Evolutionary conservation across 768 basidiomycete genomes (phyloP).

Genomic region (Cyathus striatus): DNA sequence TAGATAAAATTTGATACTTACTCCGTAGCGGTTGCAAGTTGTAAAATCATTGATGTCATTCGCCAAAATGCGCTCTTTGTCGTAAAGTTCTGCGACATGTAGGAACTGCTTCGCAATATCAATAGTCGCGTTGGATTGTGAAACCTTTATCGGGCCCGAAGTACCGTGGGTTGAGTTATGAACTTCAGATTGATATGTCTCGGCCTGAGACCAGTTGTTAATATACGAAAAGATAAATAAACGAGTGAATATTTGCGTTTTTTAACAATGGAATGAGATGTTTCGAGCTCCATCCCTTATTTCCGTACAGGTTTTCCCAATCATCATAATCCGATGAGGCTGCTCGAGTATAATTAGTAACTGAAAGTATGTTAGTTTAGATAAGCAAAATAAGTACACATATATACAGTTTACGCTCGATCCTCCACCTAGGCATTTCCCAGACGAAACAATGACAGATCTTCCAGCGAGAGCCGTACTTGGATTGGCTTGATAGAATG

Average conservation of each 20-base stretch:
- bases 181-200: conserved; percentile 28
- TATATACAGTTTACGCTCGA: conserved; percentile 57
- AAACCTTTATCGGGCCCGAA: conserved; percentile 45
- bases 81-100: conserved; percentile 23
- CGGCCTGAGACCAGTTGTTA: too few relatives aligned
- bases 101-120: conserved; percentile 25
- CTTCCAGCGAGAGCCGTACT: conserved; percentile 40
- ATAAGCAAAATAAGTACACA: not conserved
- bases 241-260: conserved; percentile 32
- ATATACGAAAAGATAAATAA: not conserved
- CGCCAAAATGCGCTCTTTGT: conserved; percentile 35
- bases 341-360: conserved; percentile 53
- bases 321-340: conserved; percentile 62
- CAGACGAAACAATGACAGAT: conserved; percentile 33
- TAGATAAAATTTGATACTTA: not conserved
- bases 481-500: conserved; percentile 36
- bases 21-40: conserved; percentile 22
- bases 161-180: conserved; percentile 36
- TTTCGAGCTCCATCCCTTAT: conserved; percentile 57
- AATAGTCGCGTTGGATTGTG: conserved; percentile 30
- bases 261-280: conserved; percentile 51
- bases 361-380: conserved; percentile 14
- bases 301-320: conserved; percentile 47
- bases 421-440: conserved; percentile 56
- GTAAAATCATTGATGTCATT: conserved; percentile 46